Percentiles rank a stretch among this genome's conserved stretches.
Evolutionary conservation across 495 filamentous ascomycete species (phyloP).

Genomic region (Aspergillus leporis): DNA sequence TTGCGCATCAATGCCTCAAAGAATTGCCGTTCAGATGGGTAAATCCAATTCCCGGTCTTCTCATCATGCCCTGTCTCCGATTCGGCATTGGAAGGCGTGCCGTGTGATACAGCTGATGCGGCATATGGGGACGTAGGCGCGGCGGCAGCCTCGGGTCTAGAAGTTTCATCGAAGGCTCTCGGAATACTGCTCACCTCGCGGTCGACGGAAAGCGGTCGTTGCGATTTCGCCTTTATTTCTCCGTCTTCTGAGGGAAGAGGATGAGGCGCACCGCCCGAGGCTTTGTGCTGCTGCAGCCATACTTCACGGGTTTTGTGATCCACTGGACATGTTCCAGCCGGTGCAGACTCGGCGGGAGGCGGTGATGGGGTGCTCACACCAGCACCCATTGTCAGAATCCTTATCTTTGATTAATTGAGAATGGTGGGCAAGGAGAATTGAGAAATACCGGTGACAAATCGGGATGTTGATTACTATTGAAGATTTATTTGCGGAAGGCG

Average conservation of each 20-base stretch:
- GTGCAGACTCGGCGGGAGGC: slow-evolving; percentile 23
- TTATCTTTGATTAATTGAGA: neutral
- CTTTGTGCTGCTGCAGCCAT: slow-evolving; percentile 66
- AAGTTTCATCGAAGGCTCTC: slow-evolving; percentile 51
- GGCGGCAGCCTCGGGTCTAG: slow-evolving; percentile 31
- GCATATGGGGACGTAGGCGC: slow-evolving; percentile 30
- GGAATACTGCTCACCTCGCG: slow-evolving; percentile 86
- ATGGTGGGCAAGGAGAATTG: slow-evolving; percentile 1
- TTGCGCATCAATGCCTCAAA: slow-evolving; percentile 94
- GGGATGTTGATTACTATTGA: neutral
- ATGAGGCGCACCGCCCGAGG: slow-evolving; percentile 29
- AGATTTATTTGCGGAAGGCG: slow-evolving; percentile 14
- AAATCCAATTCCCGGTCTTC: slow-evolving; percentile 84
- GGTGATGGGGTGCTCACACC: slow-evolving; percentile 43
- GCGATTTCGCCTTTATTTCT: slow-evolving; percentile 37
- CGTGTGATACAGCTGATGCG: slow-evolving; percentile 39
- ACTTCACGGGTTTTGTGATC: slow-evolving; percentile 81
- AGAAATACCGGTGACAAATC: slow-evolving; percentile 5
- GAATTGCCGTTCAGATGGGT: slow-evolving; percentile 94
- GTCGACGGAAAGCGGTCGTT: slow-evolving; percentile 50
- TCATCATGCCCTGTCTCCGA: slow-evolving; percentile 66
- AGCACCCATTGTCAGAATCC: slow-evolving; percentile 35
- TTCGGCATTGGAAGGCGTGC: slow-evolving; percentile 67
- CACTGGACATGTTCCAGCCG: slow-evolving; percentile 68
- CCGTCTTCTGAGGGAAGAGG: slow-evolving; percentile 32